These are phyloP conservation scores for Aspergillus versicolor DNA, from an alignment of 2,329 filamentous ascomycete genomes.

Conservation along the genomic window DNA sequence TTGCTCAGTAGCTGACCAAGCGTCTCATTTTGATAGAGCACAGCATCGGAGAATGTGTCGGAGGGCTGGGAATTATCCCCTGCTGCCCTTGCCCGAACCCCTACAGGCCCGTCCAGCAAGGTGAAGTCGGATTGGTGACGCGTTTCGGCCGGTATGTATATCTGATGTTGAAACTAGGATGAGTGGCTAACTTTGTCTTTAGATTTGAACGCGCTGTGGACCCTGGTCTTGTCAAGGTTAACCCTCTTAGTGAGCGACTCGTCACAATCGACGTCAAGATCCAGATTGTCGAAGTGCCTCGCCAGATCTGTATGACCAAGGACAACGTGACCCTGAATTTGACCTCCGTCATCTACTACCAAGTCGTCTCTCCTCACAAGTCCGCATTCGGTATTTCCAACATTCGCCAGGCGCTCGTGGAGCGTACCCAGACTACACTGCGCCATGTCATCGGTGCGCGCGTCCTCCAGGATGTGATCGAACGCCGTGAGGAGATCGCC, in stretches of 20 bases:
- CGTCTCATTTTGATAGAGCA: conserved; percentile 56
- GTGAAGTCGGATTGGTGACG: conserved; percentile 91
- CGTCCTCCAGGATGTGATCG: conserved; percentile 95
- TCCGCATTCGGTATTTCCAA: conserved; percentile 95
- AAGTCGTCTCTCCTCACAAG: conserved; percentile 93
- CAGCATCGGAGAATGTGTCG: conserved; percentile 69
- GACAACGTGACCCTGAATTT: conserved; percentile 95
- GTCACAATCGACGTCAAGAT: conserved; percentile 98
- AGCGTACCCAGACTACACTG: conserved; percentile 96
- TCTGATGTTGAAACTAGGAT: neutral
- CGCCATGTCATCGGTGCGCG: conserved; percentile 95
- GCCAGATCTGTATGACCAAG: conserved; percentile 99
- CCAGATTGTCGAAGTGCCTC: conserved; percentile 92
- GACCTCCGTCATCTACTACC: conserved; percentile 98
- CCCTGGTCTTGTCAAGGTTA: conserved; percentile 95
- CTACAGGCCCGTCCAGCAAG: conserved; percentile 88
- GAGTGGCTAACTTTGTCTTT: neutral
- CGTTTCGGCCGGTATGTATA: conserved; percentile 70
- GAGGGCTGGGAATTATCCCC: conserved; percentile 79
- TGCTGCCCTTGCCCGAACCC: conserved; percentile 97
- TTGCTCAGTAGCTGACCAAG: conserved; percentile 1
- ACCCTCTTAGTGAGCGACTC: conserved; percentile 86
- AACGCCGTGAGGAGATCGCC: conserved; percentile 95
- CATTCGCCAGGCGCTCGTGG: conserved; percentile 90
- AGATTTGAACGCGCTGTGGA: conserved; percentile 91